Conservation (phyloP, 768 basidiomycete genomes). For the Hericium alpestre region DNA sequence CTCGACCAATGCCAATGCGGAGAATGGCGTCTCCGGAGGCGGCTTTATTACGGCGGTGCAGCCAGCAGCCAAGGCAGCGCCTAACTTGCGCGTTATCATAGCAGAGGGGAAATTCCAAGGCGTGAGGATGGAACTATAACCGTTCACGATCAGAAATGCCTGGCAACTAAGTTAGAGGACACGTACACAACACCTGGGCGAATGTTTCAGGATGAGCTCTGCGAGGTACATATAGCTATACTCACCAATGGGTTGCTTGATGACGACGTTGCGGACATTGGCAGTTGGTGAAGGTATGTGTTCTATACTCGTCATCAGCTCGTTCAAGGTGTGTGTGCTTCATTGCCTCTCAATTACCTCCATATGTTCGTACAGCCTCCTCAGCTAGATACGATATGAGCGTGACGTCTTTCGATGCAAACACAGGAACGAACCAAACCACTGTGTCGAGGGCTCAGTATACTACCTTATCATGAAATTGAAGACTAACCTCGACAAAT, state of each 20-base stretch:
- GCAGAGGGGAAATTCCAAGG: conserved; percentile 95
- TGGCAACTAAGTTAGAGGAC: not conserved
- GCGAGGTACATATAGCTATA: conserved; percentile 3
- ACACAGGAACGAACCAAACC: conserved; percentile 54
- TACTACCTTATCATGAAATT: conserved; percentile 12
- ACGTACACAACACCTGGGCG: conserved; percentile 37
- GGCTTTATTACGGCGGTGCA: conserved; percentile 95
- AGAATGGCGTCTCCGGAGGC: conserved; percentile 90
- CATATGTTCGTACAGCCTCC: conserved; percentile 87
- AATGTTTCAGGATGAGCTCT: not conserved
- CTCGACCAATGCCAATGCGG: conserved; percentile 84
- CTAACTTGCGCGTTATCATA: conserved; percentile 88
- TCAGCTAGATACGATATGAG: conserved; percentile 49
- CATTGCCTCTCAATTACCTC: conserved; percentile 35
- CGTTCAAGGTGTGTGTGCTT: not conserved
- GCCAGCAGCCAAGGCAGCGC: conserved; percentile 87
- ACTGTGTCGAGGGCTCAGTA: conserved; percentile 31
- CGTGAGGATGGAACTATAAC: conserved; percentile 58
- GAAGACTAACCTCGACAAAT: conserved; percentile 57
- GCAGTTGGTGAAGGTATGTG: conserved; percentile 69
- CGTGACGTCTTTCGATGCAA: conserved; percentile 9
- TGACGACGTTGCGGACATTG: conserved; percentile 70
- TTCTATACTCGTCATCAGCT: conserved; percentile 33
- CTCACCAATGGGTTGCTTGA: conserved; percentile 87
- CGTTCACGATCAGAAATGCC: not conserved